Conservation (phyloP, 495 filamentous ascomycete species). For the Durotheca rogersii region DNA sequence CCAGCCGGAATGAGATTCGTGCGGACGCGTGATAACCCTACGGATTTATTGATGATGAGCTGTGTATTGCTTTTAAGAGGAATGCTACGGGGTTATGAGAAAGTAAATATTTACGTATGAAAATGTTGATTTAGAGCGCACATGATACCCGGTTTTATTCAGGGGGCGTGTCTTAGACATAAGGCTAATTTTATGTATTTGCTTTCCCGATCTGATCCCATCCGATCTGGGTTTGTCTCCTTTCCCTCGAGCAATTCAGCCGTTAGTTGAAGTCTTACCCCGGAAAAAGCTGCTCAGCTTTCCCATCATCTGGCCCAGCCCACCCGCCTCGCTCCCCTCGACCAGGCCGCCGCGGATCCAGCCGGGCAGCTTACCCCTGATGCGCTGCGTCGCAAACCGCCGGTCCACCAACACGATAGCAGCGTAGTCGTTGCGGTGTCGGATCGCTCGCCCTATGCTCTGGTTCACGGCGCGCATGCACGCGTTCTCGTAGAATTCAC, state of each 20-base stretch:
- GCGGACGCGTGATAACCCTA: too few species aligned
- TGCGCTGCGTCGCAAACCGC: slow-evolving; percentile 67
- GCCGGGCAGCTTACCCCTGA: slow-evolving; percentile 75
- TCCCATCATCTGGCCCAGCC: slow-evolving; percentile 55
- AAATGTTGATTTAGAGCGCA: too few species aligned
- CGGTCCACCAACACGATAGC: slow-evolving; percentile 82
- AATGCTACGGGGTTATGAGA: too few species aligned
- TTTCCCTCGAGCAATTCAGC: background rate
- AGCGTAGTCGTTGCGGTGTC: slow-evolving; percentile 86
- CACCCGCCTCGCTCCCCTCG: slow-evolving; percentile 46
- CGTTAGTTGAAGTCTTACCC: slow-evolving; percentile 36
- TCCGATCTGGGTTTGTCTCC: too few species aligned
- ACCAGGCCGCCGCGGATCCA: slow-evolving; percentile 76
- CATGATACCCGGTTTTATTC: too few species aligned
- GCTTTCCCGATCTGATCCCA: background rate
- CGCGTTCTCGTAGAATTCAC: slow-evolving; percentile 90
- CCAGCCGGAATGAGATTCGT: too few species aligned
- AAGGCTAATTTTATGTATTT: background rate
- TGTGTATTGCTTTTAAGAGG: too few species aligned
- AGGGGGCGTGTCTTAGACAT: background rate
- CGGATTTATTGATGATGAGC: too few species aligned
- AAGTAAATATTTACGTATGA: too few species aligned
- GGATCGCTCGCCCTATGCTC: slow-evolving; percentile 87
- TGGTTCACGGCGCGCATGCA: slow-evolving; percentile 98
- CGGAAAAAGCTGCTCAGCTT: slow-evolving; percentile 58